phyloP scores from a whole-genome alignment of 305 asterid species.

The Fraxinus dipetala region DNA sequence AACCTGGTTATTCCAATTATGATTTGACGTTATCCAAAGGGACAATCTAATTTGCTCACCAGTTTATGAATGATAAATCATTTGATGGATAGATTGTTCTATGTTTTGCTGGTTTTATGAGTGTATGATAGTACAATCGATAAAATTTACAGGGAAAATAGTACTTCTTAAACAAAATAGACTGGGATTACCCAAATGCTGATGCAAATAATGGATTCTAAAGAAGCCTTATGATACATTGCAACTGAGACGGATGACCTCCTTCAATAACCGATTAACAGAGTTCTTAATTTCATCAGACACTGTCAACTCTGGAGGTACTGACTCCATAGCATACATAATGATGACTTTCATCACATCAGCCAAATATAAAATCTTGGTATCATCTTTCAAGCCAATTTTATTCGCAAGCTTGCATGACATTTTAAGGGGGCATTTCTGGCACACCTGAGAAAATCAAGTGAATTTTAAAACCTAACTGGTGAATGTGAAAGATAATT shows the following conservation, averaged over 20 bases:
- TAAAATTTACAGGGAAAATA: not conserved
- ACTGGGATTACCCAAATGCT: constrained; percentile 3
- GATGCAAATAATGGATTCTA: constrained; percentile 9
- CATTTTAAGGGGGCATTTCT: constrained; percentile 49
- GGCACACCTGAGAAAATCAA: constrained; percentile 57
- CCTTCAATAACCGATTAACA: constrained; percentile 54
- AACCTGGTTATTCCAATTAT: not conserved
- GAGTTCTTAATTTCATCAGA: constrained; percentile 51
- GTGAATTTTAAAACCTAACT: not conserved
- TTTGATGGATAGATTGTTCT: not conserved
- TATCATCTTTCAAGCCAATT: constrained; percentile 24
- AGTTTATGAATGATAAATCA: not conserved
- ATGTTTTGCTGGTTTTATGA: not conserved
- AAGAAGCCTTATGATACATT: constrained; percentile 24
- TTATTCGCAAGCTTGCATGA: constrained; percentile 55
- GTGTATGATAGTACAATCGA: not conserved
- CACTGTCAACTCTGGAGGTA: constrained; percentile 47
- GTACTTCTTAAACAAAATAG: not conserved
- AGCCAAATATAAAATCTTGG: constrained; percentile 35
- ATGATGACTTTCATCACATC: constrained; percentile 48
- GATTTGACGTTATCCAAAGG: not conserved
- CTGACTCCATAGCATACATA: constrained; percentile 56
- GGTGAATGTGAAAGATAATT: not conserved
- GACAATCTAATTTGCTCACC: not conserved
- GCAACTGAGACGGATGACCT: constrained; percentile 47